Conservation (phyloP, 306 rosid species). For the Malus asiatica region DNA sequence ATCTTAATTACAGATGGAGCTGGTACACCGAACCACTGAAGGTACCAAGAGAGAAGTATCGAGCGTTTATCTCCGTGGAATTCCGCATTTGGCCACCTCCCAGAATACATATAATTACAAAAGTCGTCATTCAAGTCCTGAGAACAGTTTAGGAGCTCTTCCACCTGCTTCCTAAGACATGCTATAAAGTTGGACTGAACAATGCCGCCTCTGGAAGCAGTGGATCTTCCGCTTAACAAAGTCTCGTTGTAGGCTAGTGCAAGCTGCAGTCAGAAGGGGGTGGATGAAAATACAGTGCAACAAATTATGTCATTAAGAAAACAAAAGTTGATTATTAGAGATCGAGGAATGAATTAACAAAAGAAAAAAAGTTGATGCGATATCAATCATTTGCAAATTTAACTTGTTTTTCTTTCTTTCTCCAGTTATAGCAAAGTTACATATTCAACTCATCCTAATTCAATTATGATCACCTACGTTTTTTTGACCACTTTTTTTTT, state of each 20-base stretch:
- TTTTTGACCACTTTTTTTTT: background rate
- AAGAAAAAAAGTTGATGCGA: background rate
- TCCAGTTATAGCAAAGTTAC: background rate
- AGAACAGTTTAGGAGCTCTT: slow-evolving; percentile 49
- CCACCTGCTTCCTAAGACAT: slow-evolving; percentile 71
- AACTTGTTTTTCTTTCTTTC: background rate
- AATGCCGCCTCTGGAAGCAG: slow-evolving; percentile 64
- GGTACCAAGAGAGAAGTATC: slow-evolving; percentile 77
- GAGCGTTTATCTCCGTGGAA: slow-evolving; percentile 37
- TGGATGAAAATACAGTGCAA: slow-evolving; percentile 2
- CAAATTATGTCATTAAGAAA: background rate
- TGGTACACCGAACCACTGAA: slow-evolving; percentile 88
- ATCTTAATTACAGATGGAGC: slow-evolving; percentile 44
- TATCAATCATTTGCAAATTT: background rate
- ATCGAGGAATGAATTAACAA: background rate
- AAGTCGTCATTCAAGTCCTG: slow-evolving; percentile 63
- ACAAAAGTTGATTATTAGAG: background rate
- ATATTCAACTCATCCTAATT: background rate
- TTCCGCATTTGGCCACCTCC: slow-evolving; percentile 74
- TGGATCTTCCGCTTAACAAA: slow-evolving; percentile 52
- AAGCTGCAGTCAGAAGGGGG: slow-evolving; percentile 53
- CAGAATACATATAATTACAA: slow-evolving; percentile 47
- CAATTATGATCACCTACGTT: background rate
- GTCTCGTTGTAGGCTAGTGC: slow-evolving; percentile 75
- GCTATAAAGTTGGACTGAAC: slow-evolving; percentile 66